Conservation (phyloP, 2,329 filamentous ascomycete species). For the Neurospora crassa region DNA sequence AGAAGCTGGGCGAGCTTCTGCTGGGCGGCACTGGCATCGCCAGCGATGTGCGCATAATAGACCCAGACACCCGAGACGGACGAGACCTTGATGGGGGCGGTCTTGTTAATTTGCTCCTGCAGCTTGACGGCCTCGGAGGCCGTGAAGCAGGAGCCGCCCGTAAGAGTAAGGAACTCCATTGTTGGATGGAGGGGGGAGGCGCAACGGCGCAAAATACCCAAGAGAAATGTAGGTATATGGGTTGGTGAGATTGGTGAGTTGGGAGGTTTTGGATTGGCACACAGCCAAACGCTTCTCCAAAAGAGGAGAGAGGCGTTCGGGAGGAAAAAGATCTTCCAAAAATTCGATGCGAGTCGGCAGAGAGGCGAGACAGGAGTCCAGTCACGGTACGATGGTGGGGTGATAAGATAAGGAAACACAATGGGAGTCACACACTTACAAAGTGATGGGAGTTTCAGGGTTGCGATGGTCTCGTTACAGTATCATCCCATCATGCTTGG, state of each 20-base stretch:
- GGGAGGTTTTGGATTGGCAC: constrained; percentile 8
- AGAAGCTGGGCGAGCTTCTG: constrained; percentile 37
- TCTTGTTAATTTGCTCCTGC: constrained; percentile 30
- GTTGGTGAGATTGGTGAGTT: background rate
- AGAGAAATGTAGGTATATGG: background rate
- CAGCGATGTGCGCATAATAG: constrained; percentile 57
- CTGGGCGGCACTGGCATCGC: constrained; percentile 33
- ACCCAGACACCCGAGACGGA: constrained; percentile 45
- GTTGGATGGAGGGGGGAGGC: constrained; percentile 4
- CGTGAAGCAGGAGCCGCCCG: constrained; percentile 39
- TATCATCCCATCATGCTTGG: background rate
- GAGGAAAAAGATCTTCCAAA: background rate
- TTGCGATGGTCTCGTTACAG: background rate
- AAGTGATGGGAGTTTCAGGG: background rate
- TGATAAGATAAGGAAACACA: background rate
- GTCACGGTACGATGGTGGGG: background rate
- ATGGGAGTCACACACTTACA: background rate
- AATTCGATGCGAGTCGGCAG: background rate
- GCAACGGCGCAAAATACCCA: constrained; percentile 3
- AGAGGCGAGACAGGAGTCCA: background rate
- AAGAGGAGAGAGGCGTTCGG: background rate
- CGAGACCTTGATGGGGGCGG: constrained; percentile 33
- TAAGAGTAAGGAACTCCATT: constrained; percentile 21
- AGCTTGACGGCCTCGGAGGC: constrained; percentile 35
- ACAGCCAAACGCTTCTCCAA: constrained; percentile 10